Conservation (phyloP, 2,329 filamentous ascomycete genomes). For the Pseudogymnoascus sp. region DNA sequence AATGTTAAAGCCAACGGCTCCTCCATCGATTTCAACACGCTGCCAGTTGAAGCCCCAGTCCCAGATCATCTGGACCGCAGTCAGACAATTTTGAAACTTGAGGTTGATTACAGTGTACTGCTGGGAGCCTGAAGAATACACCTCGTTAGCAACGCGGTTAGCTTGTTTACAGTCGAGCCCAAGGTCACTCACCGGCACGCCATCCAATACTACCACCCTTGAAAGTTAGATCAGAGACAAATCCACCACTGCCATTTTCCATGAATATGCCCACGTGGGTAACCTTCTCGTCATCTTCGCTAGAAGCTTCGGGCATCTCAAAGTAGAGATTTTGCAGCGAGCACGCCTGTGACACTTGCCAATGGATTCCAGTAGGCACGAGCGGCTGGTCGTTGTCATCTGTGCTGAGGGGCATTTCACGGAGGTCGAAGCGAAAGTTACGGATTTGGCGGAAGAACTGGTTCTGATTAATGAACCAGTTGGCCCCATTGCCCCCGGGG, state of each 20-base stretch:
- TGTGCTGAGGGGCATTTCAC: conserved; percentile 21
- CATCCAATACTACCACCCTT: conserved; percentile 53
- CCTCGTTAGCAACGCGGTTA: no score
- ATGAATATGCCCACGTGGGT: conserved; percentile 53
- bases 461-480: conserved; percentile 55
- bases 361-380: conserved; percentile 37
- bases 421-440: conserved; percentile 57
- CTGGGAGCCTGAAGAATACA: conserved; percentile 37
- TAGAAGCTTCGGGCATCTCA: conserved; percentile 37
- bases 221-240: conserved; percentile 52
- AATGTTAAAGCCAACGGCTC: conserved; percentile 45
- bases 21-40: conserved; percentile 44
- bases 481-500: conserved; percentile 40
- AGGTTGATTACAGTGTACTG: conserved; percentile 55
- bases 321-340: conserved; percentile 56
- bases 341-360: conserved; percentile 49
- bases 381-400: conserved; percentile 17
- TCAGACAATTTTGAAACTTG: conserved; percentile 37
- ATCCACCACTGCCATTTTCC: conserved; percentile 48
- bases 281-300: conserved; percentile 27
- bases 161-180: no score
- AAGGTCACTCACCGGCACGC: conserved; percentile 39
- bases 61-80: conserved; percentile 50
- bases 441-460: conserved; percentile 59
- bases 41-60: conserved; percentile 53